Evolutionary conservation across 768 basidiomycete genomes (phyloP).

Genomic region (Leccinum pellstonianum): DNA sequence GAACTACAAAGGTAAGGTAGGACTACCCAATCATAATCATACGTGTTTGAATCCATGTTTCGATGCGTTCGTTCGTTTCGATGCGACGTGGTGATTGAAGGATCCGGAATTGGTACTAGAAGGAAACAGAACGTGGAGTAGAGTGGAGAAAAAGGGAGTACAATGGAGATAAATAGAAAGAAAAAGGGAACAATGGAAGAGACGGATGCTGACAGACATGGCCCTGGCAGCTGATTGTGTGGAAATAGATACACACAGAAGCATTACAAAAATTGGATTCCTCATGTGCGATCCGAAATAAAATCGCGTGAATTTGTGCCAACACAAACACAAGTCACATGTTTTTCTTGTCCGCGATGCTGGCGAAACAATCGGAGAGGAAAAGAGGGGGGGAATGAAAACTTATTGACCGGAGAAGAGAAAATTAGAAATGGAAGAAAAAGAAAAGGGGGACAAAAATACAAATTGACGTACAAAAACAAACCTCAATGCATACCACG

Average conservation of each 20-base stretch:
- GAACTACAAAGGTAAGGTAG: background rate
- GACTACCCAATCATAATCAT: background rate
- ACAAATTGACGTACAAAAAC: background rate
- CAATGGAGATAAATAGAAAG: background rate
- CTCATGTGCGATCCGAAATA: background rate
- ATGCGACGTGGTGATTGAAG: background rate
- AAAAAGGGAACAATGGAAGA: background rate
- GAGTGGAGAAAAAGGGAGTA: background rate
- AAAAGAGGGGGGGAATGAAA: background rate
- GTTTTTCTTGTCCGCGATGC: background rate
- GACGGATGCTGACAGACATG: background rate
- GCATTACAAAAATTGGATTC: background rate
- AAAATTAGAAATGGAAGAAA: constrained; percentile 2
- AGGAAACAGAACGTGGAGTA: background rate
- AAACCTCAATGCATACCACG: background rate
- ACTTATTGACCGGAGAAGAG: background rate
- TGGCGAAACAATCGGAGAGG: background rate
- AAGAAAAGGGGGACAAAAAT: constrained; percentile 7
- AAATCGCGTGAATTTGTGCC: background rate
- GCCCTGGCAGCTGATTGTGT: background rate
- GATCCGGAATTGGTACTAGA: background rate
- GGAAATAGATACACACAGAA: background rate
- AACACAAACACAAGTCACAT: background rate
- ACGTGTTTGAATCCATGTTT: background rate
- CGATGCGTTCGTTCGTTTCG: background rate